Conservation (phyloP, 257 asterid genomes). For the Rehmannia glutinosa region DNA sequence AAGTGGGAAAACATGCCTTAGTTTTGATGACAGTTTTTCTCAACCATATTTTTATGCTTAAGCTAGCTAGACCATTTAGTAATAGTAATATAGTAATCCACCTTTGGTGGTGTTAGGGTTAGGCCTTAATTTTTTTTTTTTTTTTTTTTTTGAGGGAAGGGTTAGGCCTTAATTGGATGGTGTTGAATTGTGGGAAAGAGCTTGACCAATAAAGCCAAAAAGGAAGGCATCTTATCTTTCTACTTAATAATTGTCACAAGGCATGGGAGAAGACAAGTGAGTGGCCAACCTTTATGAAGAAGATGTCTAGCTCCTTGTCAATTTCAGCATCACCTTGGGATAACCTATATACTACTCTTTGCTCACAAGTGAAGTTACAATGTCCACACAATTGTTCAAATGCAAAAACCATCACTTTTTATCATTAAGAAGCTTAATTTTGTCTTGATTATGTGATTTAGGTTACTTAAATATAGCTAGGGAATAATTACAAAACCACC, state of each 20-base stretch:
- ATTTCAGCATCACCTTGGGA: slow-evolving; percentile 31
- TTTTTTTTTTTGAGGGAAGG: no score
- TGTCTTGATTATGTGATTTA: neutral
- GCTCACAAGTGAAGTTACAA: slow-evolving; percentile 40
- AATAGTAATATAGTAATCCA: neutral
- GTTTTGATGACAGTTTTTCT: no score
- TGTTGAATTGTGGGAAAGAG: slow-evolving; percentile 11
- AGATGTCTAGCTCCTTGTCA: slow-evolving; percentile 36
- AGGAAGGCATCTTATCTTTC: slow-evolving; percentile 34
- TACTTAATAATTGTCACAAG: slow-evolving; percentile 25
- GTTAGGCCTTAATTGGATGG: no score
- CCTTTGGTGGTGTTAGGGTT: slow-evolving; percentile 19
- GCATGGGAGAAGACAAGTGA: slow-evolving; percentile 33
- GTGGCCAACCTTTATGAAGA: slow-evolving; percentile 34
- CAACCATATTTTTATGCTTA: no score
- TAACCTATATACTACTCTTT: slow-evolving; percentile 26
- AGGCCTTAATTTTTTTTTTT: no score
- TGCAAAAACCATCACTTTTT: neutral
- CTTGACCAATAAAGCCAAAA: slow-evolving; percentile 34
- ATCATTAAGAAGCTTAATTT: neutral
- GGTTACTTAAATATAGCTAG: neutral
- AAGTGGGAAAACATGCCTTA: no score
- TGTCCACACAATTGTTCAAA: slow-evolving; percentile 11
- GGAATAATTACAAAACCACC: neutral
- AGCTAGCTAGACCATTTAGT: neutral